A percentile compares a stretch with the other conserved stretches of the same genome.
Conservation (phyloP, 768 basidiomycete genomes). For the Russula sp. region DNA sequence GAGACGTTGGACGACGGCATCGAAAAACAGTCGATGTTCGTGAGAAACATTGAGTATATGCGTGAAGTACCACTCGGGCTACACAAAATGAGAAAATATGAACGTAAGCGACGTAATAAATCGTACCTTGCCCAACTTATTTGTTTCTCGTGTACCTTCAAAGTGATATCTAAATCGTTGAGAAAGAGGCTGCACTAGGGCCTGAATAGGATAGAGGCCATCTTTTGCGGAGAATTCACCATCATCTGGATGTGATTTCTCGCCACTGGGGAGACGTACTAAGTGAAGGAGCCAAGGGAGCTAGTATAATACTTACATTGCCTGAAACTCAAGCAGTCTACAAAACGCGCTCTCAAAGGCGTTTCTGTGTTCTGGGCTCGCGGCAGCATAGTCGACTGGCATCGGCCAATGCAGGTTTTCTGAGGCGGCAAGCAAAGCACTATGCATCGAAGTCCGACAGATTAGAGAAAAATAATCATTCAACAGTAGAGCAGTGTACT, state of each 20-base stretch:
- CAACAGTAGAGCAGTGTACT: constrained; percentile 40
- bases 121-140: constrained; percentile 84
- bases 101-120: neutral
- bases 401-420: constrained; percentile 87
- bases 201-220: constrained; percentile 79
- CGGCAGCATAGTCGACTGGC: constrained; percentile 59
- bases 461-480: constrained; percentile 9
- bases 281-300: constrained; percentile 15
- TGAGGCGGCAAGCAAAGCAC: constrained; percentile 58
- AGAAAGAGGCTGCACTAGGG: constrained; percentile 77
- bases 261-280: constrained; percentile 44
- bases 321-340: constrained; percentile 75
- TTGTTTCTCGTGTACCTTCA: constrained; percentile 81
- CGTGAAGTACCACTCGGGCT: constrained; percentile 98
- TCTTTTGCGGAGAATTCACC: constrained; percentile 42
- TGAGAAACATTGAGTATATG: constrained; percentile 85
- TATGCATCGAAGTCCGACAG: constrained; percentile 35
- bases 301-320: constrained; percentile 51
- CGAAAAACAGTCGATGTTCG: constrained; percentile 81
- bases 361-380: constrained; percentile 49
- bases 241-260: constrained; percentile 41
- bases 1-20: constrained; percentile 66
- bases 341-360: constrained; percentile 74
- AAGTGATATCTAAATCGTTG: constrained; percentile 95
- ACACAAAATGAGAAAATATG: constrained; percentile 8